Percentiles rank a stretch among this genome's conserved stretches.
phyloP scores from a whole-genome alignment of 2,329 filamentous ascomycete genomes.

The Trichoderma lentiforme region DNA sequence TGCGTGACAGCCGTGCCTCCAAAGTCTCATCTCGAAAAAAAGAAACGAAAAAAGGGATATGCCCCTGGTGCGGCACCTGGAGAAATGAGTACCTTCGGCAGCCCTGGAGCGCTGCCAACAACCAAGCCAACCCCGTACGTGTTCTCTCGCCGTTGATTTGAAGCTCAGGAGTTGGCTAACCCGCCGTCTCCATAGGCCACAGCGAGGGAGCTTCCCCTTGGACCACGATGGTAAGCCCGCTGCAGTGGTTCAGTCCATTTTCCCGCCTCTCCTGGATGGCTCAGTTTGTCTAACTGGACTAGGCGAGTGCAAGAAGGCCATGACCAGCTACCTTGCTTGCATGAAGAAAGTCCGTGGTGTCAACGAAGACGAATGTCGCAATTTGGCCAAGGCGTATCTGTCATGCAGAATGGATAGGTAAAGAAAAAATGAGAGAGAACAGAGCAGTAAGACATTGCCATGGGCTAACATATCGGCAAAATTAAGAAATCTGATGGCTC shows the following conservation, averaged over 20 bases:
- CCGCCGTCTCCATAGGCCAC: slow-evolving; percentile 55
- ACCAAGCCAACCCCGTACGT: slow-evolving; percentile 68
- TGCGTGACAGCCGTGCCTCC: not conserved
- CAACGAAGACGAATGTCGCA: slow-evolving; percentile 82
- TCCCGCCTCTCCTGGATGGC: not conserved
- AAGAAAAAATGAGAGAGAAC: slow-evolving; percentile 29
- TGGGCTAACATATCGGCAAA: slow-evolving; percentile 2
- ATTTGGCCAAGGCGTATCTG: slow-evolving; percentile 83
- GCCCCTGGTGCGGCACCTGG: slow-evolving; percentile 7
- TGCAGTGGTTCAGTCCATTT: not conserved
- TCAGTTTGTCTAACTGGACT: not conserved
- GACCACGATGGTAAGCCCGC: slow-evolving; percentile 70
- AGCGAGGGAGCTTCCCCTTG: slow-evolving; percentile 92
- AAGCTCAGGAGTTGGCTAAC: slow-evolving; percentile 15
- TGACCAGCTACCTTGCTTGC: slow-evolving; percentile 80
- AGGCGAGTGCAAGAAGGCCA: slow-evolving; percentile 93
- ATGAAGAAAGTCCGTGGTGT: slow-evolving; percentile 79
- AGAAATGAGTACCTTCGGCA: slow-evolving; percentile 63
- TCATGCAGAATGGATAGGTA: slow-evolving; percentile 93
- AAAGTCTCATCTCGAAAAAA: slow-evolving; percentile 8
- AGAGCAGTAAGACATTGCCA: not conserved
- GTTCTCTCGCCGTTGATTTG: slow-evolving; percentile 22
- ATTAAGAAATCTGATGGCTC: slow-evolving; percentile 86
- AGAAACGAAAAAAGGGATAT: slow-evolving; percentile 4
- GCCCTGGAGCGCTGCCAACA: slow-evolving; percentile 64